Evolutionary conservation across 2,329 filamentous ascomycete species (phyloP).

Genomic region (Aureobasidium sp.): DNA sequence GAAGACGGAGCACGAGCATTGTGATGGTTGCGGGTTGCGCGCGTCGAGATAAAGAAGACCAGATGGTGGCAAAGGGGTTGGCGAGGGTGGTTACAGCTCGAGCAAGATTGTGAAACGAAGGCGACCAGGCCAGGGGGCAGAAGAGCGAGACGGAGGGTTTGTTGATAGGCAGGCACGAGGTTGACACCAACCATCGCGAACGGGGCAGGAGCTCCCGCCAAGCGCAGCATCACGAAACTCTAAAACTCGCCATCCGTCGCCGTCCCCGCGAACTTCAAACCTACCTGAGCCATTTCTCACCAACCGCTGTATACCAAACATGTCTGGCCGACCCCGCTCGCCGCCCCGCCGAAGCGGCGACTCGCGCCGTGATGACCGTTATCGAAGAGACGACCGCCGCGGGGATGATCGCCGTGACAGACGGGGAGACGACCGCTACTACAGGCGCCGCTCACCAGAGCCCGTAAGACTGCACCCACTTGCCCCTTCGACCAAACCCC

Average conservation of each 20-base stretch:
- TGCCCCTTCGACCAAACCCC: slow-evolving; percentile 24
- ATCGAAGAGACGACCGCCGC: slow-evolving; percentile 21
- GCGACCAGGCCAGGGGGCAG: neutral
- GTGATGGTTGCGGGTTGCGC: neutral
- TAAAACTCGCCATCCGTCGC: neutral
- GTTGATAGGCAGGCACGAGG: slow-evolving; percentile 5
- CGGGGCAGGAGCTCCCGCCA: neutral
- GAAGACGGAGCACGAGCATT: slow-evolving; percentile 17
- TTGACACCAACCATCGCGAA: neutral
- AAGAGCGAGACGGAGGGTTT: neutral
- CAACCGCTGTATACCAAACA: neutral
- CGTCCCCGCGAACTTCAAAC: neutral
- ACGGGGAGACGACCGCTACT: slow-evolving; percentile 22
- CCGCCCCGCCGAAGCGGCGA: slow-evolving; percentile 15
- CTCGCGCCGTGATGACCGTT: slow-evolving; percentile 18
- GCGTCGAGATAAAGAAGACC: neutral
- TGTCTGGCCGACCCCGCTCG: slow-evolving; percentile 15
- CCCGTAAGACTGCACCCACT: neutral
- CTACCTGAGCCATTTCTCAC: neutral
- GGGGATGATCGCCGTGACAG: slow-evolving; percentile 18
- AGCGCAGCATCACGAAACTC: neutral
- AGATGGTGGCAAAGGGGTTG: neutral
- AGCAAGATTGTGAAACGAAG: neutral
- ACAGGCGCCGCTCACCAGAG: slow-evolving; percentile 52
- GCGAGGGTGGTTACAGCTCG: neutral